A percentile compares a stretch with the other conserved stretches of the same genome.
phyloP scores from a whole-genome alignment of 192 early-diverging fungal genomes.

The Umbelopsis sp. region DNA sequence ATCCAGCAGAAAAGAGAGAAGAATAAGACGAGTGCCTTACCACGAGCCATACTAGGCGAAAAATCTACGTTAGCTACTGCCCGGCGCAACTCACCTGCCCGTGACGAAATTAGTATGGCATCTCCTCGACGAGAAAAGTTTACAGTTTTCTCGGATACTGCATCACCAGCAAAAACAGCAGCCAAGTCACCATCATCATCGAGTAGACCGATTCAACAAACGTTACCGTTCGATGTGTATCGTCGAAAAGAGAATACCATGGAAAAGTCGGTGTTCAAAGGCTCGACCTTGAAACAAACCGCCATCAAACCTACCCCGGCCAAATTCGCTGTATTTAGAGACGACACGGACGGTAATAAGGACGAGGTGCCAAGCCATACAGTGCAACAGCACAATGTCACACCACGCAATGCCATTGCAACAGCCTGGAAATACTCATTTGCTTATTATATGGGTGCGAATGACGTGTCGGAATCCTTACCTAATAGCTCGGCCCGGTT shows the following conservation, averaged over 20 bases:
- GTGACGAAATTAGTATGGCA: background rate
- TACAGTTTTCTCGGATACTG: background rate
- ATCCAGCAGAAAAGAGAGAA: background rate
- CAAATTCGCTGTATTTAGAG: slow-evolving; percentile 11
- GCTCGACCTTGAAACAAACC: background rate
- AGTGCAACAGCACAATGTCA: too few species aligned
- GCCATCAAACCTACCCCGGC: background rate
- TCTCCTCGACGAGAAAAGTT: slow-evolving; percentile 6
- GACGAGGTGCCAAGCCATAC: too few species aligned
- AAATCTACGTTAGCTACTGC: background rate
- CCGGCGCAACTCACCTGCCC: background rate
- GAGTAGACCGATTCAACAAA: background rate
- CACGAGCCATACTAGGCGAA: background rate
- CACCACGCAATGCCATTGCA: too few species aligned
- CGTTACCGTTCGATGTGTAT: background rate
- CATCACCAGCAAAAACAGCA: background rate
- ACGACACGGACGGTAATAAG: background rate
- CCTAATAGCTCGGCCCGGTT: slow-evolving; percentile 6
- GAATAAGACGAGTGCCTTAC: background rate
- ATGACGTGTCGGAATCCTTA: background rate
- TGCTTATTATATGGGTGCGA: slow-evolving; percentile 9
- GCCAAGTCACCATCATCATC: background rate
- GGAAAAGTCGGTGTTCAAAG: slow-evolving; percentile 7
- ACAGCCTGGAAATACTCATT: background rate
- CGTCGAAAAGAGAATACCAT: slow-evolving; percentile 2